Evolutionary conservation across 352 stramenopile genomes (phyloP), one percentile per base, ranked within the genome.

Genomic region (Phytophthora tentaculata): DNA sequence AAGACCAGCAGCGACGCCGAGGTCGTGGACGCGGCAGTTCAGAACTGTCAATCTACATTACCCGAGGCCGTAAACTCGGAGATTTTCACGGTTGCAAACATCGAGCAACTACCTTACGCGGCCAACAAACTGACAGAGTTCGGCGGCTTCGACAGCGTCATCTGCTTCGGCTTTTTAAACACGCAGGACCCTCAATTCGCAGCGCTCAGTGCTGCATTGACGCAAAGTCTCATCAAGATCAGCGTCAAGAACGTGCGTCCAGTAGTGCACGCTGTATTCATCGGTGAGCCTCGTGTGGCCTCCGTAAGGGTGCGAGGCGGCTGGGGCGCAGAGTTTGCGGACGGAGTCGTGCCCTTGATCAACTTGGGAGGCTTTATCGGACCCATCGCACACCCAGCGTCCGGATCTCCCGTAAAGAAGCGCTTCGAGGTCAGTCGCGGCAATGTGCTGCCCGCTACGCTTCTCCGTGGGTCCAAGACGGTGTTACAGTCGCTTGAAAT

Each of bases 151-250:
- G 79, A 95, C 61, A 77, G 70, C 2, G 83, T 93, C 56, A 87
- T 96, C 29, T 91, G 78, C 61, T 89, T 94, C 49, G 86, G 86
- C 3, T 92, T 94, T 59, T 59, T 96, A 13, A 91, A 86, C 63
- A 79, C 79, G 17, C 70, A 76, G 19, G 82, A 94, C 66, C 76
- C 80, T 24, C 74, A 91, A 23, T 94, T 92, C 43, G 61, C 61
- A n/a, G 76, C 83, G 57, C 69, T 92, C 22, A 80, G 77, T 60
- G 62, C 81, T 24, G 71, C 77, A 28, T 45, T 94, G 35, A 84
- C 81, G 24, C 83, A 94, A 63, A 83, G 86, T 67, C 76, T 96
- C 64, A 93, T 95, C 13, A 83, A 92, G 56, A 93, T 96, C 51
- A 95, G 88, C 65, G 74, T 96, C 60, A 80, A 88, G 56, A 92